phyloP scores from a whole-genome alignment of 768 basidiomycete genomes.

The Hebeloma cylindrosporum region DNA sequence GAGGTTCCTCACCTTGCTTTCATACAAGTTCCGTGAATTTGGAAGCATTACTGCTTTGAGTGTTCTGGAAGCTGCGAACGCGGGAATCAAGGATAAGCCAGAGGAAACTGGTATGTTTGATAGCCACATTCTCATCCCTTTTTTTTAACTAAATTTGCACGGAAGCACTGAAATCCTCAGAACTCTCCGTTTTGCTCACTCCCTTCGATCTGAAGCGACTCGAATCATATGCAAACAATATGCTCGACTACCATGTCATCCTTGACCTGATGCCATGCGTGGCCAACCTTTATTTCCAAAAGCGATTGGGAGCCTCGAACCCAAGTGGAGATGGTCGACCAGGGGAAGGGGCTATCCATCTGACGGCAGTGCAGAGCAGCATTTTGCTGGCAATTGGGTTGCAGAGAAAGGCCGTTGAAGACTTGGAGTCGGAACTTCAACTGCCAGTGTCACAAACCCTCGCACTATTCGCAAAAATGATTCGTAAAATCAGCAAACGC shows the following conservation, averaged over 20 bases:
- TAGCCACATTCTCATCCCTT: background rate
- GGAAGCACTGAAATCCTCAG: conserved; percentile 35
- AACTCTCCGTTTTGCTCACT: conserved; percentile 63
- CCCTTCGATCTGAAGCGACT: conserved; percentile 96
- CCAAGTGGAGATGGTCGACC: conserved; percentile 10
- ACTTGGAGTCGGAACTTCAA: conserved; percentile 81
- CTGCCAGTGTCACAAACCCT: conserved; percentile 85
- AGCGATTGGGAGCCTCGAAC: conserved; percentile 45
- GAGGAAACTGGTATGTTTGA: conserved; percentile 34
- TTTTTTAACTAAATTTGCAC: background rate
- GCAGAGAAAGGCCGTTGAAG: conserved; percentile 88
- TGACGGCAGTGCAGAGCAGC: conserved; percentile 89
- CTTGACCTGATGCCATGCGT: conserved; percentile 86
- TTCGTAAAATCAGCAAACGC: conserved; percentile 79
- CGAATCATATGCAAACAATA: conserved; percentile 93
- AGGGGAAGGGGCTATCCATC: conserved; percentile 49
- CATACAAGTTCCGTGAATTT: conserved; percentile 95
- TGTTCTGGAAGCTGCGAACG: conserved; percentile 81
- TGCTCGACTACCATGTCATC: conserved; percentile 95
- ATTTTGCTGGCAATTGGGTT: conserved; percentile 88
- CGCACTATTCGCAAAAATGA: conserved; percentile 87
- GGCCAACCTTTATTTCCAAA: conserved; percentile 84
- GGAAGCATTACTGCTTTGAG: conserved; percentile 84
- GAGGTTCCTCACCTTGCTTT: conserved; percentile 85
- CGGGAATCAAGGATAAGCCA: conserved; percentile 50